Percentiles rank a stretch among this genome's conserved stretches.
Evolutionary conservation across 305 asterid species (phyloP).

Genomic region (Fraxinus paxiana): DNA sequence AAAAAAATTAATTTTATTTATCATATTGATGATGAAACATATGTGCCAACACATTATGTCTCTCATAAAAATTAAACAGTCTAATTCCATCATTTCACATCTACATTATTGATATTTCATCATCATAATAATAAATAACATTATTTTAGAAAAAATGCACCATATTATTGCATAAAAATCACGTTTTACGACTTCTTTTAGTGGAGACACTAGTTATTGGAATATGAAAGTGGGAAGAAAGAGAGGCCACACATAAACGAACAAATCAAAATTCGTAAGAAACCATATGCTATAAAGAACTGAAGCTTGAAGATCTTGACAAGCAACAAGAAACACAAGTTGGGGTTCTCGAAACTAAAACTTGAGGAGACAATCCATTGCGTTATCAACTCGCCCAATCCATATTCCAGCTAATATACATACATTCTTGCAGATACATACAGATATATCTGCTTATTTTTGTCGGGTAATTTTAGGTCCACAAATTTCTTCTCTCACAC

Average conservation of each 20-base stretch:
- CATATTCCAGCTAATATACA: constrained; percentile 9
- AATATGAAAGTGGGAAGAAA: neutral
- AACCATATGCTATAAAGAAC: neutral
- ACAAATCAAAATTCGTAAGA: neutral
- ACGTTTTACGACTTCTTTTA: neutral
- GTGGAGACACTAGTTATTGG: neutral
- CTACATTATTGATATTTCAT: too few species aligned
- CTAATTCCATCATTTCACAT: neutral
- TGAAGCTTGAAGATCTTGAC: neutral
- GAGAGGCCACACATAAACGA: neutral
- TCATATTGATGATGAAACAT: neutral
- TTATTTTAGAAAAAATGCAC: neutral
- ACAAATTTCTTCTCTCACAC: constrained; percentile 24
- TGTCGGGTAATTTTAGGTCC: constrained; percentile 23
- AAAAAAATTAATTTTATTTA: neutral
- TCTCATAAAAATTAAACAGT: too few species aligned
- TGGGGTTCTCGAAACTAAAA: constrained; percentile 11
- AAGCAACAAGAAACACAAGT: constrained; percentile 10
- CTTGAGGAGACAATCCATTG: constrained; percentile 19
- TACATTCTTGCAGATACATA: constrained; percentile 11
- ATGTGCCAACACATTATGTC: too few species aligned
- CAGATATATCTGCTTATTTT: neutral
- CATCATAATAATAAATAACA: too few species aligned
- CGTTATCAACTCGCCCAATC: constrained; percentile 22
- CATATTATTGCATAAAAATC: neutral